A percentile compares a stretch with the other conserved stretches of the same genome.
Evolutionary conservation across 2,329 filamentous ascomycete genomes (phyloP).

Genomic region (Sphaceloma murrayae): DNA sequence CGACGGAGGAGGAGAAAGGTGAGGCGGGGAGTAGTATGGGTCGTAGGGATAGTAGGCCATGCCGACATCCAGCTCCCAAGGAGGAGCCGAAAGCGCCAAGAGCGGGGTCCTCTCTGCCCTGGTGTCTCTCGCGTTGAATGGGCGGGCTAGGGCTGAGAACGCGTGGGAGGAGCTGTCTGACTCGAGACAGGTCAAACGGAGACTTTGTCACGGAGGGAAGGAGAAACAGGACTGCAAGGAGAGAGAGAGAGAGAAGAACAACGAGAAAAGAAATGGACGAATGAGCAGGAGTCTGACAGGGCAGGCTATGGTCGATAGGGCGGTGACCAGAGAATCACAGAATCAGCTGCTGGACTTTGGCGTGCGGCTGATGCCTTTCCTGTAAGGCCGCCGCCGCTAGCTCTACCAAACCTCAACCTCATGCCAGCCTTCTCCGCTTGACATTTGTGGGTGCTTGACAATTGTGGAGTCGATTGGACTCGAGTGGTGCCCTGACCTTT

Average conservation of each 20-base stretch:
- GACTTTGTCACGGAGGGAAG: background rate
- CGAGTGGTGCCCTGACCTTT: background rate
- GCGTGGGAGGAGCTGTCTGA: background rate
- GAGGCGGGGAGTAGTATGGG: conserved; percentile 12
- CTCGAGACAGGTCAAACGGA: conserved; percentile 3
- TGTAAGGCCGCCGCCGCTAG: background rate
- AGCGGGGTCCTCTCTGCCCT: background rate
- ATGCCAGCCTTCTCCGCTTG: too few species aligned
- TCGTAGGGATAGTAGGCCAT: conserved; percentile 1
- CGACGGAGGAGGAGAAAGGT: conserved; percentile 6
- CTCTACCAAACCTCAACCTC: too few species aligned
- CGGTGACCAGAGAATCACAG: background rate
- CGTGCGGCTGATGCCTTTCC: background rate
- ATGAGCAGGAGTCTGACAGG: background rate
- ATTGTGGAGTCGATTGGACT: background rate
- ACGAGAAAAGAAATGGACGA: conserved; percentile 7
- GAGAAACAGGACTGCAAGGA: conserved; percentile 1
- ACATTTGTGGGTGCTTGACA: too few species aligned
- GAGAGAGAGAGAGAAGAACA: too few species aligned
- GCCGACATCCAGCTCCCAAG: background rate
- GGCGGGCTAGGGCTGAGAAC: conserved; percentile 3
- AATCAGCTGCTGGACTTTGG: background rate
- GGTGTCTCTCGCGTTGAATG: background rate
- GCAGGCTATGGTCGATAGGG: background rate
- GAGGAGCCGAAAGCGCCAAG: background rate